Percentiles rank a stretch among this genome's conserved stretches.
phyloP scores from a whole-genome alignment of 139 green algal genomes.

The Chlorella sp. region DNA sequence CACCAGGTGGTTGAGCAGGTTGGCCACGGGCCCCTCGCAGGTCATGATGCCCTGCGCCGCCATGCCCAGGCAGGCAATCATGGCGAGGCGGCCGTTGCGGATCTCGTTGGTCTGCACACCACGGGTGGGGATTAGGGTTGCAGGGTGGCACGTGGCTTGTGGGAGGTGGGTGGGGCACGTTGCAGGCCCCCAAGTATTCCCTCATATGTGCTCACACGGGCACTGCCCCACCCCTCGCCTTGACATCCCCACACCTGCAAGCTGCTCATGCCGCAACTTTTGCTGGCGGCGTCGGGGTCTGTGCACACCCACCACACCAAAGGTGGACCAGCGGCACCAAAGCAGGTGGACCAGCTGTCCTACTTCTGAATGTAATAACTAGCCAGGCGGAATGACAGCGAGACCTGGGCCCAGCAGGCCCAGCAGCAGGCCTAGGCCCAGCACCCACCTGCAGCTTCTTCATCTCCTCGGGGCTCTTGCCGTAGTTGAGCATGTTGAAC shows the following conservation, averaged over 20 bases:
- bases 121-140: not conserved
- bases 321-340: too few relatives aligned
- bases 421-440: not conserved
- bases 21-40: conserved; percentile 86
- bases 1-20: conserved; percentile 78
- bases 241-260: too few relatives aligned
- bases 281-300: too few relatives aligned
- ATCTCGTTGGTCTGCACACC: conserved; percentile 91
- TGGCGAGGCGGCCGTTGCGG: conserved; percentile 95
- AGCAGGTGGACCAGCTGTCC: too few relatives aligned
- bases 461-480: conserved; percentile 78
- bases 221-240: not conserved
- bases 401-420: not conserved
- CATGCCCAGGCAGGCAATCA: conserved; percentile 82
- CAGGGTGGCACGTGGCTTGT: not conserved
- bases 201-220: too few relatives aligned
- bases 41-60: conserved; percentile 86
- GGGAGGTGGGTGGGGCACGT: not conserved
- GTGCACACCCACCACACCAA: too few relatives aligned
- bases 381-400: too few relatives aligned
- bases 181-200: too few relatives aligned
- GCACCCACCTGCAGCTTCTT: conserved; percentile 67
- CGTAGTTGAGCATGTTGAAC: conserved; percentile 97
- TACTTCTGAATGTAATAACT: too few relatives aligned
- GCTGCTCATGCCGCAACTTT: too few relatives aligned